Base-by-base conservation (phyloP, 345 rosid genomes). In the Populus deltoides region DNA sequence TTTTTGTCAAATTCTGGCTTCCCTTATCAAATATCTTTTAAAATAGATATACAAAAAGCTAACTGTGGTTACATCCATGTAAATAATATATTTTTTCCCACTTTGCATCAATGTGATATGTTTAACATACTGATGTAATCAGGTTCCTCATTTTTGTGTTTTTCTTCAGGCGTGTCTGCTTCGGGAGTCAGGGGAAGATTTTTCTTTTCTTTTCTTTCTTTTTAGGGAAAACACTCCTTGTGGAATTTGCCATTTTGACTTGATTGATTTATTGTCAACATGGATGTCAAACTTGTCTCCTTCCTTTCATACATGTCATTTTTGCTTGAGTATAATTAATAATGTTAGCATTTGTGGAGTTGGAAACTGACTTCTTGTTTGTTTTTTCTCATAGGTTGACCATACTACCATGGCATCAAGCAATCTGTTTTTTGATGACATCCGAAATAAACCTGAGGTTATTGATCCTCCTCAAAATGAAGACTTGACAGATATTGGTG, bases 381-480 rank as follows among this genome's bases (percentile, higher is more conserved):
- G 12, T 49, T 53, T 66, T 75, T 72, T 65, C 77, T 65, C 70
- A 10, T 65, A 79, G 83, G 45, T 29, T 31, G 73, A 57, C 31
- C 43, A 5, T 68, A 49, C 74, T 47, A 75, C 66, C 76, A 90
- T 90, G 97, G 87, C 94, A 51, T 85, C 94, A 70, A 89, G 83
- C 69, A 87, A 69, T 79, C 83, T 86, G 7, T 88, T 85, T 80
- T 89, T 85, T 31, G 92, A 90, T 62, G 97, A 90, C 61, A 31
- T 88, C 80, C 86, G 87, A 36, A 84, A 39, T 84, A 87, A 90
- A 74, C 86, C 94, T 9, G 97, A 89, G 90, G 90, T 89, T 62
- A 84, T 90, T 70, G 94, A 89, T 83, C 92, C 91, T 47, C 92
- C 92, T 72, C 87, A 81, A 75, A 77, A 29, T 77, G 93, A 89